Conservation (phyloP, 805 yeast species). For the Monosporozyma unispora region DNA sequence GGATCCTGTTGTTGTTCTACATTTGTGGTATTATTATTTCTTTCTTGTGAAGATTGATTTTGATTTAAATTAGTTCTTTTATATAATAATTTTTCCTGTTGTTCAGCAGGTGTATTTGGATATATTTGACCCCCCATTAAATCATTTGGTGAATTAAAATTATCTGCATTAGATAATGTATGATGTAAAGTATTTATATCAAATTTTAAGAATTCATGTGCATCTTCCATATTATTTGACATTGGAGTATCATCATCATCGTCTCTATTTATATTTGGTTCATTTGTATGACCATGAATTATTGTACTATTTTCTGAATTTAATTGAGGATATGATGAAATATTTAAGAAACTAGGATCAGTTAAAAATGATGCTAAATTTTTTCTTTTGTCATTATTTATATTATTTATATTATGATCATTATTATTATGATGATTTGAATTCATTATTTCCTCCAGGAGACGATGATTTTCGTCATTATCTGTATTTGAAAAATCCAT, state of each 20-base stretch:
- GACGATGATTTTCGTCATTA: conserved; percentile 5
- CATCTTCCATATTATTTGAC: not conserved
- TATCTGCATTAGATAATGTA: not conserved
- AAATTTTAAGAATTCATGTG: conserved; percentile 4
- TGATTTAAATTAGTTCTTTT: not conserved
- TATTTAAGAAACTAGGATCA: conserved; percentile 4
- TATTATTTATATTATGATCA: not conserved
- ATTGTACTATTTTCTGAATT: not conserved
- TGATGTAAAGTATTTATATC: not conserved
- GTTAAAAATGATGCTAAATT: not conserved
- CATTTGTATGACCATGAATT: not conserved
- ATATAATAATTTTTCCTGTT: conserved; percentile 17
- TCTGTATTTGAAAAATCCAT: not conserved
- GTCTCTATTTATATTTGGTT: not conserved
- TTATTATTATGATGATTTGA: not conserved
- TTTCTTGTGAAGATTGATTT: not conserved
- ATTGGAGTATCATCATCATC: not conserved
- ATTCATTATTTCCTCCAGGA: conserved; percentile 4
- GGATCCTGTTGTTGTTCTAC: too few species aligned
- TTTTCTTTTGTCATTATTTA: not conserved
- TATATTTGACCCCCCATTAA: not conserved
- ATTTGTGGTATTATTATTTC: too few species aligned
- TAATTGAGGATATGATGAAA: conserved; percentile 1
- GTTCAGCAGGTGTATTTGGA: conserved; percentile 17
- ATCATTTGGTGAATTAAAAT: not conserved